phyloP scores from a whole-genome alignment of 2,329 filamentous ascomycete genomes.

The Conoideocrella luteorostrata region DNA sequence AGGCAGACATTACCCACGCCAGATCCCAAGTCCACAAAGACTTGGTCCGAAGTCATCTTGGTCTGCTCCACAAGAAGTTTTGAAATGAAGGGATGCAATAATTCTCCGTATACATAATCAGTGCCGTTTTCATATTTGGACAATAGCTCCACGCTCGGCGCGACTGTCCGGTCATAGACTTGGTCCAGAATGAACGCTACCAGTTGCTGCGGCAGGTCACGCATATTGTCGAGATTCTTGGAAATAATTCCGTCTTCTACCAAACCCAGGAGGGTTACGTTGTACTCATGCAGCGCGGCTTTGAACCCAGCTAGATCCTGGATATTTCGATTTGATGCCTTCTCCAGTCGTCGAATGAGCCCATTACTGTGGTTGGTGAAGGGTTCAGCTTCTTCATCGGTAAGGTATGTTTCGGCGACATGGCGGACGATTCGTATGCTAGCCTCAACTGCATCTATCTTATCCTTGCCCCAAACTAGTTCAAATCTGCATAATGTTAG shows the following conservation, averaged over 20 bases:
- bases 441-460: constrained; percentile 69
- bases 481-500: constrained; percentile 45
- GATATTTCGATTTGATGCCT: constrained; percentile 62
- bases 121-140: constrained; percentile 83
- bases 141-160: constrained; percentile 77
- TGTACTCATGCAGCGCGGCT: constrained; percentile 69
- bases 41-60: constrained; percentile 70
- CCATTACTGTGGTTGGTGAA: constrained; percentile 69
- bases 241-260: constrained; percentile 66
- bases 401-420: constrained; percentile 71
- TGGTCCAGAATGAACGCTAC: constrained; percentile 79
- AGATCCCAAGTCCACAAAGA: constrained; percentile 92
- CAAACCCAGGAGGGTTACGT: constrained; percentile 58
- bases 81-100: constrained; percentile 77
- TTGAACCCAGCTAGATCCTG: constrained; percentile 63
- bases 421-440: constrained; percentile 64
- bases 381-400: constrained; percentile 56
- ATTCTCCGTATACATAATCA: constrained; percentile 91
- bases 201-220: constrained; percentile 63
- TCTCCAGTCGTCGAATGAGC: constrained; percentile 69
- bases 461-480: constrained; percentile 71
- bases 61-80: constrained; percentile 73
- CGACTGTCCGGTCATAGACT: constrained; percentile 87
- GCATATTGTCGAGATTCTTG: constrained; percentile 62
- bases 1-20: constrained; percentile 94